phyloP scores from a whole-genome alignment of 2,329 filamentous ascomycete genomes.

The Calonectria hongkongensis region DNA sequence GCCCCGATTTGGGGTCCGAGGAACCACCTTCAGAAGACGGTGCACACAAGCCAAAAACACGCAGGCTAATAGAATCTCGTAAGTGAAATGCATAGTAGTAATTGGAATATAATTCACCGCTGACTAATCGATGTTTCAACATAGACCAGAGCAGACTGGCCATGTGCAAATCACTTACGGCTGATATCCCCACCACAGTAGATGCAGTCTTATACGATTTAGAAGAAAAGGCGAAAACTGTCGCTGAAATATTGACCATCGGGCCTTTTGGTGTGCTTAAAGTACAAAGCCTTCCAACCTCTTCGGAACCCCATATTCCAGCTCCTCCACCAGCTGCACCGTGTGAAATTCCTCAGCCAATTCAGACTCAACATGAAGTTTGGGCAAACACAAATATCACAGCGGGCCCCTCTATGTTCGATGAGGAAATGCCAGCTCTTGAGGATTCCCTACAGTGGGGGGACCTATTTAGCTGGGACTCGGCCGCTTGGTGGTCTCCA shows the following conservation, averaged over 20 bases:
- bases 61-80: slow-evolving; percentile 8
- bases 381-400: background rate
- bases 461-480: background rate
- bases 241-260: background rate
- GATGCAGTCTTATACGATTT: slow-evolving; percentile 2
- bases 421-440: background rate
- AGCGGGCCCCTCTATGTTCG: background rate
- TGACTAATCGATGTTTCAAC: background rate
- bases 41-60: background rate
- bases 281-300: background rate
- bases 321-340: background rate
- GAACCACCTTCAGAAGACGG: background rate
- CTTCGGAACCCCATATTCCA: background rate
- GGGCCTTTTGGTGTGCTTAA: background rate
- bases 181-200: slow-evolving; percentile 3
- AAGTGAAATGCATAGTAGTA: background rate
- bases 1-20: background rate
- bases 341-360: background rate
- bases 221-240: background rate
- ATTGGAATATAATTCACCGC: too few species aligned
- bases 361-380: background rate
- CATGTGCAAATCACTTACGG: background rate
- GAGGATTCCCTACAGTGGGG: slow-evolving; percentile 1
- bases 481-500: background rate
- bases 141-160: slow-evolving; percentile 16